Base-by-base conservation (phyloP, 306 rosid species). In the Ziziphus jujuba region DNA sequence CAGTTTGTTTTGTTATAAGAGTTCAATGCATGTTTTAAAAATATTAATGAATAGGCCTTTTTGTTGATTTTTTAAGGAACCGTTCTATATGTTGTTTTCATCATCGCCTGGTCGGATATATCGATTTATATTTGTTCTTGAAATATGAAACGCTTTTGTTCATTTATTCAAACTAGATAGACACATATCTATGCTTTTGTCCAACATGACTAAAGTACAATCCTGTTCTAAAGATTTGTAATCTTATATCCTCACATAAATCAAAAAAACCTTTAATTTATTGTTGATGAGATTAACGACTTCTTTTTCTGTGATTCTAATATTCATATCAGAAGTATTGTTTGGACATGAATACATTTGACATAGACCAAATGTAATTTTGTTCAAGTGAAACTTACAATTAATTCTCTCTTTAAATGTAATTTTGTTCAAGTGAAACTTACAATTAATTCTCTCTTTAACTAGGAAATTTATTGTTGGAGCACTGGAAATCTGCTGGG, bases 401-500 rank as follows among this genome's bases (percentile, higher is more conserved):
- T 65, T 49, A 47, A 14, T 48, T 59, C 51, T 79, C 31, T 67
- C 56, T 75, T 43, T 63, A 35, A 24, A n/a, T n/a, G n/a, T n/a
- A n/a, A n/a, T n/a, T n/a, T 50, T 49, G 28, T 51, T 20, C 53
- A 7, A 47, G 34, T 48, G 59, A 49, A 68, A 56, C 48, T 75
- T 49, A 75, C 38, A 2, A 48, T 65, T 49, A 47, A 14, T 48
- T 59, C 51, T 79, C 31, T 67, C 56, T 75, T 43, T 63, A 35
- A 24, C 33, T 67, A 92, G 98, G 98, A 68, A 84, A 83, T 53
- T 70, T 84, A 71, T 72, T 92, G 72, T 75, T 90, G 79, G 88
- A 90, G 47, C 84, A 84, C 66, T 90, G 98, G 98, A 79, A 76
- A 61, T 84, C 85, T 65, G 82, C 85, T 59, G 86, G 88, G 63